These are phyloP conservation scores for Abelmoschus esculentus DNA, from an alignment of 345 rosid genomes.

Conservation along the genomic window DNA sequence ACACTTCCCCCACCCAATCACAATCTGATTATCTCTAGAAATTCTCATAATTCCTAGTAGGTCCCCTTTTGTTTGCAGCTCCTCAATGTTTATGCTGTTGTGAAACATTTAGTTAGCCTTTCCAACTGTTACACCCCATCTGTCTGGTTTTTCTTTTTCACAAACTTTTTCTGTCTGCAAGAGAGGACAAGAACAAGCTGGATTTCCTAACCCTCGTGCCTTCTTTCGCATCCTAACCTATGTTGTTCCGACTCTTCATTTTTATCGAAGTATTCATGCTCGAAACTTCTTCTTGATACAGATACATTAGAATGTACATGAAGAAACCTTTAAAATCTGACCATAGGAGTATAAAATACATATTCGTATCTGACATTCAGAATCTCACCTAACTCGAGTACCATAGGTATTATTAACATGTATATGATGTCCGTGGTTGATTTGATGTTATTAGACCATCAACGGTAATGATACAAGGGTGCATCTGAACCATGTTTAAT, in stretches of 20 bases:
- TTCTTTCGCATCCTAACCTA: not conserved
- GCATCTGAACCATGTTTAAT: not conserved
- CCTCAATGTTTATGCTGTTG: slow-evolving; percentile 5
- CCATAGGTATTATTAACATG: not conserved
- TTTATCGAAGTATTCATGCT: not conserved
- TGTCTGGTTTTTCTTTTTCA: slow-evolving; percentile 12
- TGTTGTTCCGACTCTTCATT: not conserved
- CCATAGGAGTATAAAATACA: too few species aligned
- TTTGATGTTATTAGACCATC: too few species aligned
- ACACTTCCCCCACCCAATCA: slow-evolving; percentile 6
- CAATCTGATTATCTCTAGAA: slow-evolving; percentile 11
- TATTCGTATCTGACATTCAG: not conserved
- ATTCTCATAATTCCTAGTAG: slow-evolving; percentile 16
- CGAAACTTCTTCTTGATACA: not conserved
- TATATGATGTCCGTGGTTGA: too few species aligned
- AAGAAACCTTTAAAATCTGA: not conserved
- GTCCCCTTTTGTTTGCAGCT: slow-evolving; percentile 14
- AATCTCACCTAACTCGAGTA: not conserved
- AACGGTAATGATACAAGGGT: too few species aligned
- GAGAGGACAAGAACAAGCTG: slow-evolving; percentile 4
- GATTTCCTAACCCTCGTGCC: not conserved
- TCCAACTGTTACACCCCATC: slow-evolving; percentile 35
- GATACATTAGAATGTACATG: too few species aligned
- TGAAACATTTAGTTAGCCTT: slow-evolving; percentile 11
- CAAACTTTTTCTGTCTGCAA: slow-evolving; percentile 11